Percentiles rank a stretch among this genome's conserved stretches.
phyloP scores from a whole-genome alignment of 2,329 filamentous ascomycete genomes.

The Sclerotinia sclerotiorum region DNA sequence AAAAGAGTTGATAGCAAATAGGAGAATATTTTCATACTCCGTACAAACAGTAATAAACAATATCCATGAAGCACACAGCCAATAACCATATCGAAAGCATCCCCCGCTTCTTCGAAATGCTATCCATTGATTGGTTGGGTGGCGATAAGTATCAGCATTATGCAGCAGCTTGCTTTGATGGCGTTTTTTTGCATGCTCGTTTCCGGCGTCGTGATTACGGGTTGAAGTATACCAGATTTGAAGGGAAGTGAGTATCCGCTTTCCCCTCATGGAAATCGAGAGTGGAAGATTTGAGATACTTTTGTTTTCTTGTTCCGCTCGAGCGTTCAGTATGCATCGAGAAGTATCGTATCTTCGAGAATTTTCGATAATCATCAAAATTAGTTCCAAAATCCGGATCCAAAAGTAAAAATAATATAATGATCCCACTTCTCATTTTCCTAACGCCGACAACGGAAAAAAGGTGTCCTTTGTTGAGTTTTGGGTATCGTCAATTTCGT shows the following conservation, averaged over 20 bases:
- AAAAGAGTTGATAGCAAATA: conserved; percentile 1
- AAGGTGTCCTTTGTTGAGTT: neutral
- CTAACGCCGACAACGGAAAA: neutral
- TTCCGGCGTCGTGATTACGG: conserved; percentile 16
- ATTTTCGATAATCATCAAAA: neutral
- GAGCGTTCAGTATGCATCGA: neutral
- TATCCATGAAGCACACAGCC: conserved; percentile 31
- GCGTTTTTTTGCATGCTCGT: conserved; percentile 21
- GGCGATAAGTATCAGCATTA: conserved; percentile 31
- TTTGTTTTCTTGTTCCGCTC: neutral
- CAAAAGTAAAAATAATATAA: neutral
- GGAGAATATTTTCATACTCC: conserved; percentile 12
- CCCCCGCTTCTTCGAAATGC: conserved; percentile 31
- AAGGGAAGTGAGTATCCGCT: neutral
- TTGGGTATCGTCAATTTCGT: neutral
- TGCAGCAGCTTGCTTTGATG: conserved; percentile 27
- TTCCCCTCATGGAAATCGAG: conserved; percentile 14
- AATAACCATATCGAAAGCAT: conserved; percentile 27
- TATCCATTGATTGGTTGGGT: conserved; percentile 32
- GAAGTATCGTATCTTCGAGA: neutral
- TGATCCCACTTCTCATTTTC: neutral
- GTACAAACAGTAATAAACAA: conserved; percentile 20
- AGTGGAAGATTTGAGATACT: neutral
- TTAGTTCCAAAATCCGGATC: neutral
- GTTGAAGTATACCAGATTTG: neutral